Evolutionary conservation across 2,329 filamentous ascomycete species (phyloP), one percentile per base, ranked within the genome.

Genomic region (Hymenoscyphus scutula): DNA sequence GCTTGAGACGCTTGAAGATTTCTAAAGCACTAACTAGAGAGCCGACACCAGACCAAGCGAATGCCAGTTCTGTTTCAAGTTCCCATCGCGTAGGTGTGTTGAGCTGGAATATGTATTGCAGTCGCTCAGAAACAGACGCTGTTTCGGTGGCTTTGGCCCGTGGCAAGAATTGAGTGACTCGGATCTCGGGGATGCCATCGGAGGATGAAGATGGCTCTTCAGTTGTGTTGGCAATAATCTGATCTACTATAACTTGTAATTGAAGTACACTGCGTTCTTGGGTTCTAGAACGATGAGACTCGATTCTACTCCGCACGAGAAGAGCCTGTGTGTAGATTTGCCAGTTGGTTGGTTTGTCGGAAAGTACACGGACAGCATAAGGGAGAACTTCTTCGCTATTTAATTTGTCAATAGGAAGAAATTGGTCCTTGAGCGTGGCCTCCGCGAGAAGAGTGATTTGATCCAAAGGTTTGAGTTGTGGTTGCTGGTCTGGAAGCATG

Each of bases 301-400:
- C 95, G 60, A 98, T 94, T 17, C 95, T 84, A 64, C 91, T 96
- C 53, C 95, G 85, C 1, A 98, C 90, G 0, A 99, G 81, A 8
- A 99, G 80, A 0, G 92, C 95, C 73, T 98, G 93, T 0, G 95
- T 97, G 74, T 98, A 98, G 37, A 97, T 89, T 75, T 98, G 95
- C 95, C 95, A 99, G 75, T 98, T 99, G 0, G 92, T 94, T 54
- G 90, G 90, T 69, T 94, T 93, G 64, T 95, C 92, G 8, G 90
- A 85, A 1, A 99, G 82, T 0, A 98, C 95, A 48, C 95, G 86
- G 1, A 88, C 89, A 0, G 95, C 95, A 73, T 94, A 99, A 0
- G 95, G 95, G 0, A 96, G 77, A 4, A 96, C 94, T 74, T 98
- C 92, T 76, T 98, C 93, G n/a, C 92, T 84, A 0, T 93, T 98